Percentiles rank a stretch among this genome's conserved stretches.
These are phyloP conservation scores for Chlorella sorokiniana DNA, from an alignment of 139 green algal species.

Conservation along the genomic window DNA sequence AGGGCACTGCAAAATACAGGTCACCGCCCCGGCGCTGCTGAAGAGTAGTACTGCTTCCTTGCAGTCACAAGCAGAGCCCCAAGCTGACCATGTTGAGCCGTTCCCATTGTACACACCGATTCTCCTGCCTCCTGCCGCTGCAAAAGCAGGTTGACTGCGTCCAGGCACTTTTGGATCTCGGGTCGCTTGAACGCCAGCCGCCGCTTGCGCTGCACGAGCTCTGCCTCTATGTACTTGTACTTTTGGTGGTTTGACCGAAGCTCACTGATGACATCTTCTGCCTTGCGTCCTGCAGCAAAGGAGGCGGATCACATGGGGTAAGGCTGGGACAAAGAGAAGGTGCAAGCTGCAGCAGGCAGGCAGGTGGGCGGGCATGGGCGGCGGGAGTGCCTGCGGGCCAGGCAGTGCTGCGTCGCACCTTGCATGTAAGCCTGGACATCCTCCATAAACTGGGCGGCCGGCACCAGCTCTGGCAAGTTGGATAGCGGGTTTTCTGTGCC, in stretches of 20 bases:
- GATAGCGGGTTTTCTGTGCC: slow-evolving; percentile 1
- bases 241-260: slow-evolving; percentile 49
- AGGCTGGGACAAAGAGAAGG: too few species aligned
- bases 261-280: slow-evolving; percentile 52
- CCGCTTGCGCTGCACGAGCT: slow-evolving; percentile 48
- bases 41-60: too few species aligned
- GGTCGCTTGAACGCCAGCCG: slow-evolving; percentile 57
- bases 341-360: background rate
- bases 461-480: slow-evolving; percentile 39
- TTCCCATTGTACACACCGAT: slow-evolving; percentile 13
- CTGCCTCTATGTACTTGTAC: slow-evolving; percentile 56
- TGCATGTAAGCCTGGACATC: slow-evolving; percentile 53
- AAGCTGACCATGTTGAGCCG: too few species aligned
- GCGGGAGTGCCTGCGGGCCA: background rate
- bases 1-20: too few species aligned
- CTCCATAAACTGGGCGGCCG: slow-evolving; percentile 57
- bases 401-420: slow-evolving; percentile 20
- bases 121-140: slow-evolving; percentile 37
- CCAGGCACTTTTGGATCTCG: slow-evolving; percentile 62
- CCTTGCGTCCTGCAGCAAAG: slow-evolving; percentile 25
- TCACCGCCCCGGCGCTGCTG: too few species aligned
- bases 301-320: too few species aligned
- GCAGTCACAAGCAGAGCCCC: too few species aligned
- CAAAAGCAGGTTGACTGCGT: slow-evolving; percentile 52
- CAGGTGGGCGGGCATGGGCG: background rate